A percentile compares a stretch with the other conserved stretches of the same genome.
These are phyloP conservation scores for Bryum argenteum DNA, from an alignment of 225 moss, liverwort and hornwort genomes.

Conservation along the genomic window DNA sequence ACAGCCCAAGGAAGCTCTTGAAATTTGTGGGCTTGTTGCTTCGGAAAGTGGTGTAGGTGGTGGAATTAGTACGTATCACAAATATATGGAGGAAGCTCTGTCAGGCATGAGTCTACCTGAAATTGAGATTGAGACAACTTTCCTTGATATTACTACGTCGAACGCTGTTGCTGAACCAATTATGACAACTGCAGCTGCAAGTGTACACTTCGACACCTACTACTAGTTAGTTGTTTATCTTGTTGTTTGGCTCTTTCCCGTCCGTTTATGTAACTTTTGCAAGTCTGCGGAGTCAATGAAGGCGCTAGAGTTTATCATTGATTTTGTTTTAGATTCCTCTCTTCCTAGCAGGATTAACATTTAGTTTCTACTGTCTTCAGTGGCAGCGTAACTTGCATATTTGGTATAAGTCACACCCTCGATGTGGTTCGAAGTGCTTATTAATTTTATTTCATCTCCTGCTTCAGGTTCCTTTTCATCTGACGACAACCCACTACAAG, in stretches of 20 bases:
- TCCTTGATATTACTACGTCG: slow-evolving; percentile 53
- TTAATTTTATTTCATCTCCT: slow-evolving; percentile 13
- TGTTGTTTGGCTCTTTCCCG: slow-evolving; percentile 13
- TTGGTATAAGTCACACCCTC: slow-evolving; percentile 5
- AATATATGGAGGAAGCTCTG: slow-evolving; percentile 63
- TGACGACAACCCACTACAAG: slow-evolving; percentile 65
- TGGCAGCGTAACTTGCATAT: slow-evolving; percentile 2
- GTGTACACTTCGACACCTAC: slow-evolving; percentile 34
- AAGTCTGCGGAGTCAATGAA: background rate
- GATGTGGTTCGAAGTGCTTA: background rate
- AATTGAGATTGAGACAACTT: slow-evolving; percentile 56
- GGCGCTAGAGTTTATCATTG: slow-evolving; percentile 16
- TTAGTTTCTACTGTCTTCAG: slow-evolving; percentile 9
- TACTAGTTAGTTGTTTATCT: slow-evolving; percentile 19
- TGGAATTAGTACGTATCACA: slow-evolving; percentile 64
- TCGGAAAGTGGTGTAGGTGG: slow-evolving; percentile 74
- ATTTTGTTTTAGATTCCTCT: slow-evolving; percentile 18
- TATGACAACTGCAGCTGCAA: slow-evolving; percentile 45
- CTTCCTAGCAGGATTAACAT: slow-evolving; percentile 1
- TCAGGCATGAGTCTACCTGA: slow-evolving; percentile 41
- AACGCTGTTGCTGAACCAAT: slow-evolving; percentile 44
- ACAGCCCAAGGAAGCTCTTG: slow-evolving; percentile 23
- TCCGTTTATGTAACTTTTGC: background rate
- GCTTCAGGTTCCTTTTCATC: slow-evolving; percentile 53
- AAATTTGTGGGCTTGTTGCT: slow-evolving; percentile 40